These are phyloP conservation scores for Malassezia arunalokei DNA, from an alignment of 1,284 basidiomycete species.

Conservation along the genomic window DNA sequence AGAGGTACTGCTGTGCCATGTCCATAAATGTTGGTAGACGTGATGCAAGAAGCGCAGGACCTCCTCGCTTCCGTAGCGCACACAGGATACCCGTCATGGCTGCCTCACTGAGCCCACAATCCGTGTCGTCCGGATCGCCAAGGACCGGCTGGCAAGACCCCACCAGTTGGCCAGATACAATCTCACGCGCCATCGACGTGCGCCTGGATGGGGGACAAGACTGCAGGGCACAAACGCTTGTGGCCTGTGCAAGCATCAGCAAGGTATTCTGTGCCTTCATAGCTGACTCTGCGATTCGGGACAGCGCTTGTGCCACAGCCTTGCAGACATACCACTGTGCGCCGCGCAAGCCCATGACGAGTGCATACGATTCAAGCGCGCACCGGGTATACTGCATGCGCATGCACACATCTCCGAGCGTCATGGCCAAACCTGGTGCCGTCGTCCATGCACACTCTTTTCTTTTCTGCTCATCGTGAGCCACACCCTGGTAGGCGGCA, in stretches of 20 bases:
- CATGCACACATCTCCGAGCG: slow-evolving; percentile 9
- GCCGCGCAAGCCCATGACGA: slow-evolving; percentile 8
- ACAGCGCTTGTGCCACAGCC: not conserved
- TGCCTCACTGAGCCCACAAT: not conserved
- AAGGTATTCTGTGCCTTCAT: not conserved
- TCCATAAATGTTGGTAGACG: not conserved
- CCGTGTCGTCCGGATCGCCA: not conserved
- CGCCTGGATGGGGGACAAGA: not conserved
- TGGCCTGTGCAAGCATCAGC: not conserved
- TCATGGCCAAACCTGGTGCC: slow-evolving; percentile 3
- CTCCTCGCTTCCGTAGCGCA: slow-evolving; percentile 3
- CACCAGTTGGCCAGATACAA: not conserved
- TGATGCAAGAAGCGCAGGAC: not conserved
- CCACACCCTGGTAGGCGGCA: not conserved
- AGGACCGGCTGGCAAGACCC: not conserved
- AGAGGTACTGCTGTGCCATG: not conserved
- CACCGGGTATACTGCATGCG: not conserved
- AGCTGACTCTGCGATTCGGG: not conserved
- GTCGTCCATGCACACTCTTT: slow-evolving; percentile 7
- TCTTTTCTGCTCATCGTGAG: not conserved
- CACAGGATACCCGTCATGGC: not conserved
- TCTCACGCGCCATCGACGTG: not conserved
- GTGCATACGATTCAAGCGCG: slow-evolving; percentile 10
- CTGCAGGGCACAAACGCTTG: not conserved
- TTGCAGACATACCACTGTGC: not conserved